A percentile compares a stretch with the other conserved stretches of the same genome.
Conservation (phyloP, 2,329 filamentous ascomycete genomes). For the Apiospora koreana region DNA sequence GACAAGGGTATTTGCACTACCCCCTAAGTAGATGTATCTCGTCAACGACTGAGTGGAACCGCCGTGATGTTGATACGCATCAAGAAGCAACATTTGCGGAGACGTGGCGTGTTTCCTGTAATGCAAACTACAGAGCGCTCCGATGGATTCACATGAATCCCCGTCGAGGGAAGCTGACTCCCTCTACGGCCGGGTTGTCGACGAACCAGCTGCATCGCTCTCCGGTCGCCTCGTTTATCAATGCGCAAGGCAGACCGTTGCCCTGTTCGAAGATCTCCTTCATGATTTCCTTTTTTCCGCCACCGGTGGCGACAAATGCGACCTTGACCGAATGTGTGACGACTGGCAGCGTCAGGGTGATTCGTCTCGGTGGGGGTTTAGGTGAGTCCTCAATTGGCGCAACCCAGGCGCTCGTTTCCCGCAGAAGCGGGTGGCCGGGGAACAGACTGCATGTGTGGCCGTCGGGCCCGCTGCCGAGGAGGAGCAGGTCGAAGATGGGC, state of each 20-base stretch:
- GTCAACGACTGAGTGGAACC: background rate
- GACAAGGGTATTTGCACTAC: background rate
- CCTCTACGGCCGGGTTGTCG: slow-evolving; percentile 81
- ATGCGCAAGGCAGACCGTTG: slow-evolving; percentile 76
- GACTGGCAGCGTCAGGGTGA: slow-evolving; percentile 90
- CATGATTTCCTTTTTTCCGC: slow-evolving; percentile 86
- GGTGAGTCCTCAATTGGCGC: slow-evolving; percentile 89
- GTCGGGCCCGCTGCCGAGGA: slow-evolving; percentile 92
- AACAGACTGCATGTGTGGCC: slow-evolving; percentile 98
- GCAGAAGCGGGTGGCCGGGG: slow-evolving; percentile 82
- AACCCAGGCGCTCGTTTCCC: slow-evolving; percentile 89
- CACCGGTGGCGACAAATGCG: slow-evolving; percentile 89
- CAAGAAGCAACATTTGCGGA: background rate
- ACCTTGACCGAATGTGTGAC: slow-evolving; percentile 84
- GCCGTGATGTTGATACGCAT: background rate
- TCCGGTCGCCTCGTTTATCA: slow-evolving; percentile 82
- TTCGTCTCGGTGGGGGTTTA: slow-evolving; percentile 87
- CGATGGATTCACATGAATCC: slow-evolving; percentile 53
- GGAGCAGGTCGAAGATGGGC: slow-evolving; percentile 90
- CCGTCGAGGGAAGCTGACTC: slow-evolving; percentile 78
- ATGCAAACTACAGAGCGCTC: background rate
- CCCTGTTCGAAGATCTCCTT: slow-evolving; percentile 90
- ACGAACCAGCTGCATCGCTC: slow-evolving; percentile 96
- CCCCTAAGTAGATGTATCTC: background rate
- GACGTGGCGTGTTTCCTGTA: background rate